Conservation (phyloP, 176 grass and related monocot genomes). For the Dendrocalamus sinicus region DNA sequence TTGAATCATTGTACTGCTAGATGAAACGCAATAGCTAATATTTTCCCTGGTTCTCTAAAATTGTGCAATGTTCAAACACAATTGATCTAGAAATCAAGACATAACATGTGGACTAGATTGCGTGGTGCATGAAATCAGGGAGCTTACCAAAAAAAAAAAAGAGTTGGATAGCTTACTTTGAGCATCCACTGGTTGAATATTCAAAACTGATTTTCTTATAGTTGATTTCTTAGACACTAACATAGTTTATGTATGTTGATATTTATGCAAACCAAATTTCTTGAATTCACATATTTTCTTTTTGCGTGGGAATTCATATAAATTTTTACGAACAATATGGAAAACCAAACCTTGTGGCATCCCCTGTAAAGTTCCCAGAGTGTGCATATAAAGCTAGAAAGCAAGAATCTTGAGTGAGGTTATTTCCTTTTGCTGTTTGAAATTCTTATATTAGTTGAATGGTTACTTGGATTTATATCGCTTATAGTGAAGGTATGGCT, state of each 20-base stretch:
- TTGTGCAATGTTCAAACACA: neutral
- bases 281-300: neutral
- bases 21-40: neutral
- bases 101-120: neutral
- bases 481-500: neutral
- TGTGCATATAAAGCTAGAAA: constrained; percentile 24
- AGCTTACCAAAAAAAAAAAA: neutral
- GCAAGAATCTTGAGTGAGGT: neutral
- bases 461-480: neutral
- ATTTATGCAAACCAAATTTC: neutral
- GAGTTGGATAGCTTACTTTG: neutral
- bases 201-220: neutral
- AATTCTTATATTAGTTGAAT: neutral
- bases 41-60: neutral
- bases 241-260: neutral
- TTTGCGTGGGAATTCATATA: too few relatives aligned
- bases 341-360: neutral
- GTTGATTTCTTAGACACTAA: neutral
- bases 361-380: constrained; percentile 8
- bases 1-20: neutral
- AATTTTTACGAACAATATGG: neutral
- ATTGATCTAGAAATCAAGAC: neutral
- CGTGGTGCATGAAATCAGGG: neutral
- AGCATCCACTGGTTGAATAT: constrained; percentile 13
- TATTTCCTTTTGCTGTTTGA: neutral